Evolutionary conservation across 2,329 filamentous ascomycete genomes (phyloP).

Genomic region (Didymella segeticola): DNA sequence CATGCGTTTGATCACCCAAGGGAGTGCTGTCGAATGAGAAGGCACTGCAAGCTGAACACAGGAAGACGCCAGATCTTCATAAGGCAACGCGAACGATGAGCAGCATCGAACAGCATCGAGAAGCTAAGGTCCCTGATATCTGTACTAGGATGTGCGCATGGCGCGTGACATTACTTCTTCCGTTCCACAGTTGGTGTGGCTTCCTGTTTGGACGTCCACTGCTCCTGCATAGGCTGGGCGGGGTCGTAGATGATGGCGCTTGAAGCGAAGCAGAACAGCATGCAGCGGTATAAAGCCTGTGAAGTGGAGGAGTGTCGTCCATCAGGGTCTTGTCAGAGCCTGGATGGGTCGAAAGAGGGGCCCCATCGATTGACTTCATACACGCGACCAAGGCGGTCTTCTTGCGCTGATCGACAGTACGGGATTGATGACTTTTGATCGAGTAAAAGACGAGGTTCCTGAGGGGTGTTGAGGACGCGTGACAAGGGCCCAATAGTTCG

Average conservation of each 20-base stretch:
- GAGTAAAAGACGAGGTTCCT: constrained; percentile 28
- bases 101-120: constrained; percentile 12
- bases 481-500: constrained; percentile 41
- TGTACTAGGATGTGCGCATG: constrained; percentile 30
- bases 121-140: constrained; percentile 31
- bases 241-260: constrained; percentile 39
- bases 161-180: constrained; percentile 40
- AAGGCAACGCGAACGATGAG: constrained; percentile 4
- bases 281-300: constrained; percentile 43
- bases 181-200: constrained; percentile 19
- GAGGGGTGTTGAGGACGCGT: constrained; percentile 38
- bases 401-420: constrained; percentile 28
- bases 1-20: constrained; percentile 18
- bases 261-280: constrained; percentile 47
- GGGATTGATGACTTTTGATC: constrained; percentile 30
- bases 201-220: constrained; percentile 24
- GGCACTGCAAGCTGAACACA: constrained; percentile 22
- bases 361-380: constrained; percentile 27
- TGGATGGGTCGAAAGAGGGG: constrained; percentile 37
- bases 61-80: constrained; percentile 27
- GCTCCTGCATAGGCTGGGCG: constrained; percentile 31
- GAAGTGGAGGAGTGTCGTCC: constrained; percentile 28
- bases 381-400: constrained; percentile 20
- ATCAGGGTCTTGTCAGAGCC: constrained; percentile 37
- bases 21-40: constrained; percentile 26